These are phyloP conservation scores for Cladophialophora exuberans DNA, from an alignment of 2,329 filamentous ascomycete genomes.

Conservation along the genomic window DNA sequence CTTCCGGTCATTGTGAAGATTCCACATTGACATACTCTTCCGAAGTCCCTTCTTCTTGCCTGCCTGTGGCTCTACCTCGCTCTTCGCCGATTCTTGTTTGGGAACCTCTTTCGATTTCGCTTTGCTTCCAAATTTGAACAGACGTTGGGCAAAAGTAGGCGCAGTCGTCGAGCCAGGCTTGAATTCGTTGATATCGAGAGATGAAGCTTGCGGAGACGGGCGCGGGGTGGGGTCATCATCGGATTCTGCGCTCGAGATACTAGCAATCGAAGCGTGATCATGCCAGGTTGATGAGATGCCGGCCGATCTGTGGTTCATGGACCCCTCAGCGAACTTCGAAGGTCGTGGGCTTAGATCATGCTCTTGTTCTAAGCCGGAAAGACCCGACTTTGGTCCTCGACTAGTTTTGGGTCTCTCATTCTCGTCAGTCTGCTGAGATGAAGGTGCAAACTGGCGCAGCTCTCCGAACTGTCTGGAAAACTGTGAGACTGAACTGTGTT, in stretches of 20 bases:
- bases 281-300: conserved; percentile 33
- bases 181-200: conserved; percentile 32
- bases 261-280: conserved; percentile 18
- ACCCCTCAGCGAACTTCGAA: conserved; percentile 75
- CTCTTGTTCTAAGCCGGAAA: conserved; percentile 1
- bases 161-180: conserved; percentile 27
- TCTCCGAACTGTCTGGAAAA: too few relatives aligned
- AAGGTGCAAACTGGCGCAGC: conserved; percentile 18
- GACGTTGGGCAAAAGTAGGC: conserved; percentile 26
- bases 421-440: conserved; percentile 21
- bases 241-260: conserved; percentile 17
- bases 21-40: conserved; percentile 34
- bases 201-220: conserved; percentile 23
- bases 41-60: conserved; percentile 29
- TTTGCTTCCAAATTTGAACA: conserved; percentile 26
- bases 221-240: conserved; percentile 24
- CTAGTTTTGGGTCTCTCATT: conserved; percentile 14
- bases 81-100: conserved; percentile 3
- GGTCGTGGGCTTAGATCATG: conserved; percentile 14
- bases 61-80: conserved; percentile 11
- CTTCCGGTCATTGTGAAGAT: conserved; percentile 25
- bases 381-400: neutral
- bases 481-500: too few relatives aligned
- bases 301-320: conserved; percentile 73
- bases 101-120: conserved; percentile 20